Conservation (phyloP, 768 basidiomycete genomes). For the Cystofilobasidium capitatum region DNA sequence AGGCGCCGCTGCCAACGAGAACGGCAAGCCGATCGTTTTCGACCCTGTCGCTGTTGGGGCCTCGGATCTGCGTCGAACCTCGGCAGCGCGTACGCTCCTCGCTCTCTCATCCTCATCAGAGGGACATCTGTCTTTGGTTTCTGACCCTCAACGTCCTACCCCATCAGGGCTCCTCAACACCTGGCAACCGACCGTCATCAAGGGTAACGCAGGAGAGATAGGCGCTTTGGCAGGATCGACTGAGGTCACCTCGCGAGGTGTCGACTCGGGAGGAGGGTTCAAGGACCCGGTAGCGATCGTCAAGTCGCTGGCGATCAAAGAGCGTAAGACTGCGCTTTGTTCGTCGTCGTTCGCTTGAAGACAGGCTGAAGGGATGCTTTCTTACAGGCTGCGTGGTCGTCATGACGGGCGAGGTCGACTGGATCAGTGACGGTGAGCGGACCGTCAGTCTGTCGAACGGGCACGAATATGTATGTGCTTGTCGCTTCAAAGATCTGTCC, state of each 20-base stretch:
- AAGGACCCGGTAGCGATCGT: slow-evolving; percentile 64
- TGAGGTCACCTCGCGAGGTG: slow-evolving; percentile 71
- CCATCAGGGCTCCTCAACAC: slow-evolving; percentile 54
- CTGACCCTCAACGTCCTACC: neutral
- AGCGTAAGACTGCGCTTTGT: slow-evolving; percentile 49
- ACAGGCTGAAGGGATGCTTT: no score
- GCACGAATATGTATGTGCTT: slow-evolving; percentile 41
- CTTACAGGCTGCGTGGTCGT: slow-evolving; percentile 63
- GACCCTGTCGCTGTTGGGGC: slow-evolving; percentile 92
- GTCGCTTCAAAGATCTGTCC: neutral
- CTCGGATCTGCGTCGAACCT: slow-evolving; percentile 56
- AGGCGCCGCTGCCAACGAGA: slow-evolving; percentile 50
- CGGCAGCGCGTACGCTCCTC: slow-evolving; percentile 49
- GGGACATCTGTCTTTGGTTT: neutral
- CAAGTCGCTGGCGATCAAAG: slow-evolving; percentile 55
- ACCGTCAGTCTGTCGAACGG: slow-evolving; percentile 70
- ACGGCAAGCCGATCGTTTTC: slow-evolving; percentile 67
- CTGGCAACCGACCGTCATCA: slow-evolving; percentile 85
- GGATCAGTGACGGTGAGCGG: slow-evolving; percentile 61
- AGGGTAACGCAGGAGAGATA: slow-evolving; percentile 79
- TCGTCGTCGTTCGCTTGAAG: neutral
- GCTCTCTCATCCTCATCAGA: slow-evolving; percentile 18
- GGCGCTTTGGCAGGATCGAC: slow-evolving; percentile 62
- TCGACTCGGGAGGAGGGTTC: slow-evolving; percentile 73
- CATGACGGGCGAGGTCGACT: slow-evolving; percentile 70